These are phyloP conservation scores for Arachnomyces sp. DNA, from an alignment of 2,329 filamentous ascomycete genomes.

Conservation along the genomic window DNA sequence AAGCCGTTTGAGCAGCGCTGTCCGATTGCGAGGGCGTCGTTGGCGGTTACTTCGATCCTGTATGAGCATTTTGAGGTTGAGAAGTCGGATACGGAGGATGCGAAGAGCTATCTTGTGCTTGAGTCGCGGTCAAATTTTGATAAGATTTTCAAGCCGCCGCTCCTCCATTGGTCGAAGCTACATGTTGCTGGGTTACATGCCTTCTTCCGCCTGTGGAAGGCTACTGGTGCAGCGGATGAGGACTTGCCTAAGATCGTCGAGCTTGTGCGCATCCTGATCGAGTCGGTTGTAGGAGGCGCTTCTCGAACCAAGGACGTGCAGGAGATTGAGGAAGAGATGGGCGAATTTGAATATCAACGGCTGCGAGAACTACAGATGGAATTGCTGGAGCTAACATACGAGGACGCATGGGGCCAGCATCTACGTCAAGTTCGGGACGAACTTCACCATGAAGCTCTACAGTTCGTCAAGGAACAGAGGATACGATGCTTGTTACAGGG, in stretches of 20 bases:
- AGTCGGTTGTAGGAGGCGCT: conserved; percentile 79
- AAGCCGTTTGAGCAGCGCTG: conserved; percentile 65
- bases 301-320: conserved; percentile 72
- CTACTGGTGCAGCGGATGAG: conserved; percentile 70
- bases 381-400: conserved; percentile 79
- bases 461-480: conserved; percentile 95
- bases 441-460: conserved; percentile 78
- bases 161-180: conserved; percentile 87
- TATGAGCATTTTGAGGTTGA: conserved; percentile 97
- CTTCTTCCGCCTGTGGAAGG: conserved; percentile 89
- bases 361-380: conserved; percentile 89
- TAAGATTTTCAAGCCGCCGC: conserved; percentile 72
- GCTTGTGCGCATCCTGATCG: conserved; percentile 78
- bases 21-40: conserved; percentile 75
- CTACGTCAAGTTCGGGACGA: conserved; percentile 85
- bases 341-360: conserved; percentile 69
- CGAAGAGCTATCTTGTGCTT: conserved; percentile 63
- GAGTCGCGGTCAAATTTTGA: conserved; percentile 74
- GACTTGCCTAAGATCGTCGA: conserved; percentile 94
- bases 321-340: conserved; percentile 82
- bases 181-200: conserved; percentile 78
- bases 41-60: conserved; percentile 77
- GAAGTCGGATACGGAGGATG: conserved; percentile 69
- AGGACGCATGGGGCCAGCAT: conserved; percentile 89
- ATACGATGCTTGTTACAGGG: conserved; percentile 82